Conservation (phyloP, 345 rosid species). For the Leavenworthia alabamica region DNA sequence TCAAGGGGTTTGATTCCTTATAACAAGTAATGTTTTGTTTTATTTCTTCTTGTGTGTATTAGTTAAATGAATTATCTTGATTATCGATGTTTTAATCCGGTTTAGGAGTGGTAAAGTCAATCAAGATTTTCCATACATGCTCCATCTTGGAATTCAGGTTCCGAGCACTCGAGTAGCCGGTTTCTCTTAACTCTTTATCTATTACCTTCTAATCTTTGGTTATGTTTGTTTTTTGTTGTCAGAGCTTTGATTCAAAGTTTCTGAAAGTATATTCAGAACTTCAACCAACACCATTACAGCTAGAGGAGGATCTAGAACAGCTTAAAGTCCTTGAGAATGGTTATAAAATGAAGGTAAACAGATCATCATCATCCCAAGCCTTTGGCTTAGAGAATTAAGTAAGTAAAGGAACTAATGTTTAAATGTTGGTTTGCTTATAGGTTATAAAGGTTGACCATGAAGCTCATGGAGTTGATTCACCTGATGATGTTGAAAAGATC, state of each 20-base stretch:
- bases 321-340: slow-evolving; percentile 97
- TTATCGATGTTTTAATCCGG: slow-evolving; percentile 13
- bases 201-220: background rate
- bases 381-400: background rate
- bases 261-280: slow-evolving; percentile 76
- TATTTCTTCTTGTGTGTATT: background rate
- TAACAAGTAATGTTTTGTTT: slow-evolving; percentile 49
- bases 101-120: slow-evolving; percentile 76
- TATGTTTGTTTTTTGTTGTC: slow-evolving; percentile 1
- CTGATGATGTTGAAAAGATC: slow-evolving; percentile 75
- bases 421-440: slow-evolving; percentile 30
- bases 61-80: background rate
- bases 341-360: slow-evolving; percentile 81
- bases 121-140: slow-evolving; percentile 74
- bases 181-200: background rate
- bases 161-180: background rate
- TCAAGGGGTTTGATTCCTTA: slow-evolving; percentile 88
- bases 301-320: slow-evolving; percentile 96
- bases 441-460: slow-evolving; percentile 90
- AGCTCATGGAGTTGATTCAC: slow-evolving; percentile 84
- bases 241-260: slow-evolving; percentile 92
- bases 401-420: background rate
- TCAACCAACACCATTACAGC: slow-evolving; percentile 77
- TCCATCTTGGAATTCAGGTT: slow-evolving; percentile 99
- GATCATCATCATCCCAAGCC: background rate